A percentile compares a stretch with the other conserved stretches of the same genome.
Evolutionary conservation across 345 rosid genomes (phyloP).

Genomic region (Syzygium aromaticum): DNA sequence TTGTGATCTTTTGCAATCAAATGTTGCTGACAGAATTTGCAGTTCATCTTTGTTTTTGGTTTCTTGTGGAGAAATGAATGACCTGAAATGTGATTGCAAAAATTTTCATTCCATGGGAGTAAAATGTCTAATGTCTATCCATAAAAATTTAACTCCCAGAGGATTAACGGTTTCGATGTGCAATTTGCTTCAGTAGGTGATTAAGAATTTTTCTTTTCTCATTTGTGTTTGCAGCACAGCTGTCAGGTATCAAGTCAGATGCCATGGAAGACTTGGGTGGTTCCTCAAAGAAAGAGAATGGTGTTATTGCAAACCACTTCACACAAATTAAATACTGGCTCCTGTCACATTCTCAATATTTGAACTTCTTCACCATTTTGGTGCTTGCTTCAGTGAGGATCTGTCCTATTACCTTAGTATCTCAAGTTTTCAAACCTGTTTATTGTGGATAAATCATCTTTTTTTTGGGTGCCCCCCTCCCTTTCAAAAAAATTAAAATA

Average conservation of each 20-base stretch:
- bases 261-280: conserved; percentile 61
- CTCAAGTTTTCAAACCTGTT: not conserved
- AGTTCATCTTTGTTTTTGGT: not conserved
- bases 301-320: conserved; percentile 43
- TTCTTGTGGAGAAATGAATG: not conserved
- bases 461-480: not conserved
- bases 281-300: conserved; percentile 48
- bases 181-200: not conserved
- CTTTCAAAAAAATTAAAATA: not conserved
- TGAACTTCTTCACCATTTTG: conserved; percentile 84
- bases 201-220: not conserved
- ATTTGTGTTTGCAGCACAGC: conserved; percentile 39
- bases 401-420: not conserved
- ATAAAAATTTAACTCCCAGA: not conserved
- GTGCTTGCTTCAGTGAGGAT: conserved; percentile 90
- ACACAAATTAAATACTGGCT: conserved; percentile 55
- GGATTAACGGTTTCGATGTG: not conserved
- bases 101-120: not conserved
- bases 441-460: not conserved
- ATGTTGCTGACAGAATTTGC: not conserved
- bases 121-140: not conserved
- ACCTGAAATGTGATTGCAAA: not conserved
- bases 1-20: not conserved
- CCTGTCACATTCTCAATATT: conserved; percentile 52
- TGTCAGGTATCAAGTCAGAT: conserved; percentile 51